Evolutionary conservation across 2,329 filamentous ascomycete species (phyloP), one percentile per base, ranked within the genome.

Genomic region (Xylariaceae sp.): DNA sequence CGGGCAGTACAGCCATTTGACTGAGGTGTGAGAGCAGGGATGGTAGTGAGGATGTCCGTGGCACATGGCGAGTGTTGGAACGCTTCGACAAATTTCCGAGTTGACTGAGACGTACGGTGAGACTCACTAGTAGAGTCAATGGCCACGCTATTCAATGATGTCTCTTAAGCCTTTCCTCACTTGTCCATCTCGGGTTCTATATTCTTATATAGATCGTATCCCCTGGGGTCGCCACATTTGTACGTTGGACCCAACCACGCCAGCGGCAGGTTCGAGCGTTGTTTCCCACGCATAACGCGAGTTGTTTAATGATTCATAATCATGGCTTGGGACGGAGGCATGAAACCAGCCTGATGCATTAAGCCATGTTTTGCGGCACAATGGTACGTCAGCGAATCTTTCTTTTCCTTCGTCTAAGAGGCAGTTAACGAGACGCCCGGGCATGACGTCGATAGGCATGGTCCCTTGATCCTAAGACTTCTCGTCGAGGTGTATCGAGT

Each of bases 1-100:
- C 17, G 80, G 77, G 65, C 81, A 83, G 70, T 82, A 82, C 66
- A 80, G 75, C 79, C 80, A 83, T 62, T 77, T 78, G 63, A 82
- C 75, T 51, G 80, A 82, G n/a, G 77, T 79, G 68, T 83, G 81
- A 23, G 76, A 74, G 67, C 81, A 83, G 11, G 77, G 73, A 64
- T 83, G 81, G 62, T 74, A 73, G 54, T 79, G 77, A 57, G 81
- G 81, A 63, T 82, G 80, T 55, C 79, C 80, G 74, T 80, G 76
- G 65, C 81, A 83, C 81, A 83, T 83, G 23, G 67, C 72, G 68
- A 59, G 55, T 52, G 37, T 50, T 52, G 7, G 18, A 34, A 49
- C 51, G 47, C 15, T 55, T n/a, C 55, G 39, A 18, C 8, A 17
- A 62, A 13, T 13, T 37, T 53, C 23, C 48, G 37, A 44, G 23